Conservation (phyloP, 169 alveolate species). For the Babesia ovis region DNA sequence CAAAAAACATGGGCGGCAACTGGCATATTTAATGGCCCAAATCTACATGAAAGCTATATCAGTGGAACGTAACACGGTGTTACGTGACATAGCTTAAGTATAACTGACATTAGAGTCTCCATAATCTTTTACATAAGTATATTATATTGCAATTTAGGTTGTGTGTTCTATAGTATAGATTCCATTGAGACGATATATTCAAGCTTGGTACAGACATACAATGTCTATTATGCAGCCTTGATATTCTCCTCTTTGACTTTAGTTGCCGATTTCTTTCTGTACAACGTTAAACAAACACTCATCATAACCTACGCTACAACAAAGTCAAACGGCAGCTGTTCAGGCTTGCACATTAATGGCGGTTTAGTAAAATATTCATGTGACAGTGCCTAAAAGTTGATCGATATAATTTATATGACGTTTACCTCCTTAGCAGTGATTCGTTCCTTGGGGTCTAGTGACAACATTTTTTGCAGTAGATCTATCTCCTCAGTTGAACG, state of each 20-base stretch:
- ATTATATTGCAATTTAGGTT: no score
- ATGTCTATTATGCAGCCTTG: neutral
- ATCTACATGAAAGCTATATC: no score
- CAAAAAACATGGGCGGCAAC: neutral
- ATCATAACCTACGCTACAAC: neutral
- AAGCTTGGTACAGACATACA: no score
- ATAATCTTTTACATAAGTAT: no score
- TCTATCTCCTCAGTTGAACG: constrained; percentile 50
- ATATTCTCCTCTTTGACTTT: neutral
- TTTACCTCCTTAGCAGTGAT: constrained; percentile 76
- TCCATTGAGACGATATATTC: no score
- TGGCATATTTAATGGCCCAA: neutral
- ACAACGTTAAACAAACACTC: neutral
- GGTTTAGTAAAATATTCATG: constrained; percentile 79
- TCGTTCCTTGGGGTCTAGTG: constrained; percentile 80
- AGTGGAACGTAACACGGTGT: no score
- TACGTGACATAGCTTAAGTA: no score
- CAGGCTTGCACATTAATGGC: constrained; percentile 71
- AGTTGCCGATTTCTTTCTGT: neutral
- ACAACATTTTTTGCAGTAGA: constrained; percentile 67
- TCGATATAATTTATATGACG: neutral
- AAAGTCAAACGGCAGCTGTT: constrained; percentile 59
- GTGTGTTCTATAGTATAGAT: no score
- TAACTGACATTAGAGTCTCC: no score
- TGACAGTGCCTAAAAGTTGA: constrained; percentile 66